phyloP scores from a whole-genome alignment of 306 rosid genomes.

The Amphicarpaea edgeworthii region DNA sequence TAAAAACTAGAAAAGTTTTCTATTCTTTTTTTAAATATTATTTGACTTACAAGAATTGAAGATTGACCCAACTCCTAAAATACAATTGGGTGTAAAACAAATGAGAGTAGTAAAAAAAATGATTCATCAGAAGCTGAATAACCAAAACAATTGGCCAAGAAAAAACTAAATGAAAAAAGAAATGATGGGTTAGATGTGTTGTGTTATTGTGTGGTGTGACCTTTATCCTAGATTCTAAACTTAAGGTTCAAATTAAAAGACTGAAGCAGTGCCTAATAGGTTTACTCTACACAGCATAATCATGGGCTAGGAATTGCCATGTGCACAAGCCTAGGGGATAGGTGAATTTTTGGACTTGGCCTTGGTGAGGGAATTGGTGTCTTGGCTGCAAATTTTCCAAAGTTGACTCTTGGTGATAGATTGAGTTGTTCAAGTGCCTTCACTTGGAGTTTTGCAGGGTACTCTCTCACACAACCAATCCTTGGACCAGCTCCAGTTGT shows the following conservation, averaged over 20 bases:
- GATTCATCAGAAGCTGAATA: slow-evolving; percentile 27
- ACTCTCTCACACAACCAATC: slow-evolving; percentile 72
- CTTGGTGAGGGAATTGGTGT: slow-evolving; percentile 80
- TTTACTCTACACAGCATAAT: too few relatives aligned
- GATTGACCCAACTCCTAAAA: slow-evolving; percentile 40
- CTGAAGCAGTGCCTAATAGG: slow-evolving; percentile 5
- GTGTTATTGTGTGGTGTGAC: slow-evolving; percentile 15
- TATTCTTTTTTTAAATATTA: background rate
- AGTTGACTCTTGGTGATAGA: slow-evolving; percentile 63
- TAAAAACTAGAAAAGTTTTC: background rate
- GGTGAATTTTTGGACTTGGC: slow-evolving; percentile 69
- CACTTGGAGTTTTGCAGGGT: slow-evolving; percentile 70
- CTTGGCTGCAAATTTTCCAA: slow-evolving; percentile 41
- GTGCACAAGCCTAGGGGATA: slow-evolving; percentile 70
- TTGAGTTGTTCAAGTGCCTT: slow-evolving; percentile 79
- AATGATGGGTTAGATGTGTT: slow-evolving; percentile 40
- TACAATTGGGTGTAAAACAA: slow-evolving; percentile 44
- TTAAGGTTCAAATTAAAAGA: slow-evolving; percentile 8
- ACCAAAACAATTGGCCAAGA: slow-evolving; percentile 46
- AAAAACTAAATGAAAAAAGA: slow-evolving; percentile 34
- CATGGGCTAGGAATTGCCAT: slow-evolving; percentile 73
- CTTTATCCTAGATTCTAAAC: slow-evolving; percentile 16
- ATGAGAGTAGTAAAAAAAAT: slow-evolving; percentile 4
- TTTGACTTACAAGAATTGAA: slow-evolving; percentile 42
- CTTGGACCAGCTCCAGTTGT: slow-evolving; percentile 67